Conservation (phyloP, 345 rosid species). For the Rubroshorea leprosula region DNA sequence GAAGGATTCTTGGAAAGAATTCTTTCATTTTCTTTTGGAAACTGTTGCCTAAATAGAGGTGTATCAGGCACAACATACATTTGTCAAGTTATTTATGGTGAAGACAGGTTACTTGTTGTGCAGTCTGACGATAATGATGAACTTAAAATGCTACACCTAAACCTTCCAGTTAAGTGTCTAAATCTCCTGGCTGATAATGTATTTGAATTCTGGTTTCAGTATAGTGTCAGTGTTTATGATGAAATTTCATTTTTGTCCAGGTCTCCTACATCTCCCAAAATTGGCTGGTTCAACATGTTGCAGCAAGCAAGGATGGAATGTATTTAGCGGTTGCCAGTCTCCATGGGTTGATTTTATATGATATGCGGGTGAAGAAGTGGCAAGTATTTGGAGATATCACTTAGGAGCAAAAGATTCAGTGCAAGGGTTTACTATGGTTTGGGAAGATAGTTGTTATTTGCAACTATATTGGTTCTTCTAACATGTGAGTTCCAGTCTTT, state of each 20-base stretch:
- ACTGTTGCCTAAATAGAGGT: slow-evolving; percentile 90
- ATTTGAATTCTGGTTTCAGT: slow-evolving; percentile 15
- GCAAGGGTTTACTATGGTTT: slow-evolving; percentile 93
- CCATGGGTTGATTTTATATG: slow-evolving; percentile 86
- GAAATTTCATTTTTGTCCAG: slow-evolving; percentile 34
- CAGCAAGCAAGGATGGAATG: slow-evolving; percentile 96
- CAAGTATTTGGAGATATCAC: slow-evolving; percentile 91
- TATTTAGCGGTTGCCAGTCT: slow-evolving; percentile 93
- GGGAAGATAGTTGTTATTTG: slow-evolving; percentile 91
- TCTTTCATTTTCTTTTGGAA: slow-evolving; percentile 90
- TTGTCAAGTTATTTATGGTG: slow-evolving; percentile 93
- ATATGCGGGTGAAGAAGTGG: slow-evolving; percentile 81
- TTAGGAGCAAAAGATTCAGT: slow-evolving; percentile 91
- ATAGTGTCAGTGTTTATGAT: slow-evolving; percentile 22
- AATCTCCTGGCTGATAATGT: slow-evolving; percentile 12
- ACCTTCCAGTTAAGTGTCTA: slow-evolving; percentile 74
- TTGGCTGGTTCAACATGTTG: slow-evolving; percentile 99
- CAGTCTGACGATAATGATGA: slow-evolving; percentile 94
- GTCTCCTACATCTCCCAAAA: slow-evolving; percentile 85
- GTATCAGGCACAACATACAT: slow-evolving; percentile 90
- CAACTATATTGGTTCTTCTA: slow-evolving; percentile 73
- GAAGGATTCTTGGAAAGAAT: slow-evolving; percentile 78
- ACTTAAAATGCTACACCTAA: slow-evolving; percentile 80
- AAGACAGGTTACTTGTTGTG: slow-evolving; percentile 92
- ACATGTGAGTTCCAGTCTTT: slow-evolving; percentile 49